Evolutionary conservation across 306 rosid genomes (phyloP).

Genomic region (Cicer bijugum): DNA sequence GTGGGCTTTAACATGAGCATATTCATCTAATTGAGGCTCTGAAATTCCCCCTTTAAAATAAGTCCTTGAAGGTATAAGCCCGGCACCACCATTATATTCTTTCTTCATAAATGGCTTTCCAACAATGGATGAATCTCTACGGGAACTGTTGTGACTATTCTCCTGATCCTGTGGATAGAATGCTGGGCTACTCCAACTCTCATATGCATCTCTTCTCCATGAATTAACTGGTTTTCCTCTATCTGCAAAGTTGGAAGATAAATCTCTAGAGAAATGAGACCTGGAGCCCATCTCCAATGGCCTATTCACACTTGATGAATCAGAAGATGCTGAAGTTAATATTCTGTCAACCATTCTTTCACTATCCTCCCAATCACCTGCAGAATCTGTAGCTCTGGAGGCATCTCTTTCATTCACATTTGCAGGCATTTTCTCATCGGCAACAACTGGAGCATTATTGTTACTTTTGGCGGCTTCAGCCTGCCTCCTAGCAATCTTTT

Average conservation of each 20-base stretch:
- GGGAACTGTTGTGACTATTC: constrained; percentile 56
- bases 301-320: constrained; percentile 75
- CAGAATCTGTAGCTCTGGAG: constrained; percentile 54
- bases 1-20: constrained; percentile 61
- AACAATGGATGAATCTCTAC: constrained; percentile 62
- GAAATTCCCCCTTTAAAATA: constrained; percentile 59
- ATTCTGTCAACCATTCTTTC: constrained; percentile 92
- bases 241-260: constrained; percentile 62
- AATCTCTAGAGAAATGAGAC: constrained; percentile 64
- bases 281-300: constrained; percentile 68
- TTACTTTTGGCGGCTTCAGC: constrained; percentile 61
- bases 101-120: constrained; percentile 70
- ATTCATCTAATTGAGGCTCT: constrained; percentile 66
- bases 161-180: constrained; percentile 68
- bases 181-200: constrained; percentile 66
- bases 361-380: constrained; percentile 91
- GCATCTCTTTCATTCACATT: constrained; percentile 62
- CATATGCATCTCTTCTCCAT: constrained; percentile 81
- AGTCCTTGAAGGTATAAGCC: constrained; percentile 63
- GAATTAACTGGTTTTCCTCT: constrained; percentile 72
- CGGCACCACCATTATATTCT: constrained; percentile 67
- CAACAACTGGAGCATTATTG: constrained; percentile 47
- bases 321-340: constrained; percentile 80
- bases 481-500: constrained; percentile 83
- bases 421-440: constrained; percentile 59